Percentiles rank a stretch among this genome's conserved stretches.
These are phyloP conservation scores for Amphirosellinia nigrospora DNA, from an alignment of 495 filamentous ascomycete species.

Conservation along the genomic window DNA sequence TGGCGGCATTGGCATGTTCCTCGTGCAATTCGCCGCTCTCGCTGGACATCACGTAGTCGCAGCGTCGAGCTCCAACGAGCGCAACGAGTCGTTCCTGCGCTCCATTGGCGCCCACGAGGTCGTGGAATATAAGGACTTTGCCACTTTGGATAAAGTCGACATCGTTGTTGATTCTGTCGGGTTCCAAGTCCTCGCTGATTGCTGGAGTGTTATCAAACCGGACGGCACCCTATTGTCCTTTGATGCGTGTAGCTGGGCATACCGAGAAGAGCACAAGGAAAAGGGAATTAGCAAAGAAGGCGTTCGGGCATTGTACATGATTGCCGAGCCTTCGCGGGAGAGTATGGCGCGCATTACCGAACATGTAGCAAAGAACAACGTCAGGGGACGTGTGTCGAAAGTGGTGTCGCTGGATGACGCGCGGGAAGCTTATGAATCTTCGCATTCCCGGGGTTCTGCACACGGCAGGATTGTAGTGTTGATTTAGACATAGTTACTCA, in stretches of 20 bases:
- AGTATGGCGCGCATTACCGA: neutral
- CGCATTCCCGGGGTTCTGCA: neutral
- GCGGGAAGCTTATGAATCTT: slow-evolving; percentile 2
- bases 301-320: neutral
- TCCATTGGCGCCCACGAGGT: neutral
- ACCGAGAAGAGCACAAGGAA: neutral
- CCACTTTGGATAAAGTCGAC: neutral
- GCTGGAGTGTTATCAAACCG: neutral
- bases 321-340: slow-evolving; percentile 3
- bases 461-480: neutral
- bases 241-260: neutral
- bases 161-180: slow-evolving; percentile 1
- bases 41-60: neutral
- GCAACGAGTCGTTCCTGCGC: neutral
- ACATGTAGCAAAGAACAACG: neutral
- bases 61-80: neutral
- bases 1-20: neutral
- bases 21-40: neutral
- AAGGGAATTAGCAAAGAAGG: neutral
- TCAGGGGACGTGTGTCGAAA: neutral
- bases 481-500: neutral
- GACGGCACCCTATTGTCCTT: neutral
- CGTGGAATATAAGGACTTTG: neutral
- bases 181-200: neutral
- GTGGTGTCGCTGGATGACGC: neutral